These are phyloP conservation scores for Cutaneotrichosporon sp. DNA, from an alignment of 1,284 basidiomycete species.

Conservation along the genomic window DNA sequence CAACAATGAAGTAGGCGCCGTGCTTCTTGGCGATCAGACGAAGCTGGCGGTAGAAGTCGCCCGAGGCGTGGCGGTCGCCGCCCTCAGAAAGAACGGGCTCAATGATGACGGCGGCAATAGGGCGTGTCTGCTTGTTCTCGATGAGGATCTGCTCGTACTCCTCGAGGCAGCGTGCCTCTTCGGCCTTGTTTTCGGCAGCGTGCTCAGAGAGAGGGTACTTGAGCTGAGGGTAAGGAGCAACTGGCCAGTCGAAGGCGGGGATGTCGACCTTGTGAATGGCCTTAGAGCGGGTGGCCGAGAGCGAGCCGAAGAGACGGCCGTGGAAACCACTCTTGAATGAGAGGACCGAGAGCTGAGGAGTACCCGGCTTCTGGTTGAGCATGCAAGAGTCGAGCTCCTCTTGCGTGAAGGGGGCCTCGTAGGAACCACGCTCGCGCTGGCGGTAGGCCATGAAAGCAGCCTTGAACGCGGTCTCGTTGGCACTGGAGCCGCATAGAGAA, in stretches of 20 bases:
- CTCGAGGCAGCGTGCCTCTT: slow-evolving; percentile 40
- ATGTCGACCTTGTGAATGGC: slow-evolving; percentile 57
- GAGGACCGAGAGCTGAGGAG: slow-evolving; percentile 52
- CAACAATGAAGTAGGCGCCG: slow-evolving; percentile 55
- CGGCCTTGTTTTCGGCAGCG: slow-evolving; percentile 48
- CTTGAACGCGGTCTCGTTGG: slow-evolving; percentile 55
- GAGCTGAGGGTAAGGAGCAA: slow-evolving; percentile 52
- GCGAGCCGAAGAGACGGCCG: slow-evolving; percentile 52
- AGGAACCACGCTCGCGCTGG: slow-evolving; percentile 32
- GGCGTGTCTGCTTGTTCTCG: slow-evolving; percentile 45
- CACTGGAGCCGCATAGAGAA: slow-evolving; percentile 46
- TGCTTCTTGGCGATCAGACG: slow-evolving; percentile 52
- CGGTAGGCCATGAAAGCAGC: slow-evolving; percentile 52
- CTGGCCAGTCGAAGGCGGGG: slow-evolving; percentile 57
- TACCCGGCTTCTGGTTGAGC: slow-evolving; percentile 53
- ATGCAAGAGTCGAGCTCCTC: slow-evolving; percentile 51
- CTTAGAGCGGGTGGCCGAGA: slow-evolving; percentile 52
- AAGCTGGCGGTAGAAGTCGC: slow-evolving; percentile 53
- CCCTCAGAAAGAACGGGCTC: slow-evolving; percentile 57
- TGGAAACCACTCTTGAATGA: slow-evolving; percentile 55
- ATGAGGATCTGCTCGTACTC: slow-evolving; percentile 41
- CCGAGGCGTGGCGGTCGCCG: slow-evolving; percentile 55
- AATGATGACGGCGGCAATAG: slow-evolving; percentile 56
- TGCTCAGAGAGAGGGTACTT: slow-evolving; percentile 53
- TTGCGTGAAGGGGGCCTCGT: slow-evolving; percentile 29